Evolutionary conservation across 768 basidiomycete species (phyloP).

Genomic region (Podaxis carcinomalis): DNA sequence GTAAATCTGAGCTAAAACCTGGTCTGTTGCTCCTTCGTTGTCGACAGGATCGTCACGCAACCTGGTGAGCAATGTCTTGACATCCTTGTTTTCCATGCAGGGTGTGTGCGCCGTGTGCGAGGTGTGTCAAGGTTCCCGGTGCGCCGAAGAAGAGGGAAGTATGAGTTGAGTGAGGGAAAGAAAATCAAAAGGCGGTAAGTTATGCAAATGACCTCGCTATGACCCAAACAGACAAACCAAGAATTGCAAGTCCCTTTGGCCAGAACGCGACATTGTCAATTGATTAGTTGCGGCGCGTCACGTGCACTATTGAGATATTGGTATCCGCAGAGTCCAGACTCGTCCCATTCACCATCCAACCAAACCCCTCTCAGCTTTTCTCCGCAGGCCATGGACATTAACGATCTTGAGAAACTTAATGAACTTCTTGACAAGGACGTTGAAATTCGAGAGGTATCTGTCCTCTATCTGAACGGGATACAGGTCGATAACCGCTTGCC

Average conservation of each 20-base stretch:
- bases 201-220: neutral
- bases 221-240: neutral
- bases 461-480: neutral
- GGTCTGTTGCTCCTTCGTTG: conserved; percentile 42
- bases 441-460: conserved; percentile 58
- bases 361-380: neutral
- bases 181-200: neutral
- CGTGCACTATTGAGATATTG: neutral
- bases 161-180: neutral
- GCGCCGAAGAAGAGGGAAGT: neutral
- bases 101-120: too few relatives aligned
- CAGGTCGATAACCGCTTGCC: neutral
- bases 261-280: neutral
- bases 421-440: conserved; percentile 57
- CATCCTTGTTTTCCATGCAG: conserved; percentile 21
- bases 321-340: neutral
- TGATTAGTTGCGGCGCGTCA: neutral
- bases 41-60: conserved; percentile 59
- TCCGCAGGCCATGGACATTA: conserved; percentile 42
- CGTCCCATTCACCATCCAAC: neutral
- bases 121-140: neutral
- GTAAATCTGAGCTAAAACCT: conserved; percentile 46
- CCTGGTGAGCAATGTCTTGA: conserved; percentile 45
- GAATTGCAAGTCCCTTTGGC: neutral
- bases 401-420: conserved; percentile 55